Conservation (phyloP, 2,329 filamentous ascomycete genomes). For the Sclerotinia glacialis region DNA sequence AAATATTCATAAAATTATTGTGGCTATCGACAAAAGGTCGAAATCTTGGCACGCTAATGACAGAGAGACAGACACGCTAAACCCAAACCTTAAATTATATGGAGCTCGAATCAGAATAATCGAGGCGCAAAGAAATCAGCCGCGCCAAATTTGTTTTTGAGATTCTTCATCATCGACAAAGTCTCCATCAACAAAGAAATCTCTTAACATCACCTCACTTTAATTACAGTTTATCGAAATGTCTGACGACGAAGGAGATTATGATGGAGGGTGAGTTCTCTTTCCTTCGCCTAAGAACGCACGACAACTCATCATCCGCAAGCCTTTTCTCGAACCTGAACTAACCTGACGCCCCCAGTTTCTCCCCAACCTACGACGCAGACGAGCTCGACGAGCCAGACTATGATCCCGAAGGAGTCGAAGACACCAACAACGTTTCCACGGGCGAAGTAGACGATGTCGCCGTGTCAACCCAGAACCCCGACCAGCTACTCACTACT, state of each 20-base stretch:
- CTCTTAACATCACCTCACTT: not conserved
- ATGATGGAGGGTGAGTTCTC: constrained; percentile 25
- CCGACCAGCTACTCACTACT: constrained; percentile 45
- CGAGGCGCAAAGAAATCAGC: constrained; percentile 17
- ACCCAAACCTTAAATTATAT: constrained; percentile 32
- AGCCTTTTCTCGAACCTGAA: not conserved
- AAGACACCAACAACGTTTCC: constrained; percentile 45
- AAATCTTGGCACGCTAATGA: constrained; percentile 32
- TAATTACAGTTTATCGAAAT: constrained; percentile 44
- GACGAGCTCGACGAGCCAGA: constrained; percentile 53
- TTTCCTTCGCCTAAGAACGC: not conserved
- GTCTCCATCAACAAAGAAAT: constrained; percentile 16
- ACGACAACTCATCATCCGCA: not conserved
- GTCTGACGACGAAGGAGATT: constrained; percentile 61
- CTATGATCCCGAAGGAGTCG: constrained; percentile 54
- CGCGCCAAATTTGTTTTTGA: constrained; percentile 31
- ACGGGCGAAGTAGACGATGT: constrained; percentile 51
- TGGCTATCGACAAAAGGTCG: constrained; percentile 16
- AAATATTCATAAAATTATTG: constrained; percentile 24
- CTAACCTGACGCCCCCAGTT: constrained; percentile 7
- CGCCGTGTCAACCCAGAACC: constrained; percentile 56
- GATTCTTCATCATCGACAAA: constrained; percentile 18
- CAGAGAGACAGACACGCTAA: constrained; percentile 17
- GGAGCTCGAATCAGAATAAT: constrained; percentile 13
- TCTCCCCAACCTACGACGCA: constrained; percentile 52